Evolutionary conservation across 805 yeast genomes (phyloP).

Genomic region (Yarrowia hollandica): DNA sequence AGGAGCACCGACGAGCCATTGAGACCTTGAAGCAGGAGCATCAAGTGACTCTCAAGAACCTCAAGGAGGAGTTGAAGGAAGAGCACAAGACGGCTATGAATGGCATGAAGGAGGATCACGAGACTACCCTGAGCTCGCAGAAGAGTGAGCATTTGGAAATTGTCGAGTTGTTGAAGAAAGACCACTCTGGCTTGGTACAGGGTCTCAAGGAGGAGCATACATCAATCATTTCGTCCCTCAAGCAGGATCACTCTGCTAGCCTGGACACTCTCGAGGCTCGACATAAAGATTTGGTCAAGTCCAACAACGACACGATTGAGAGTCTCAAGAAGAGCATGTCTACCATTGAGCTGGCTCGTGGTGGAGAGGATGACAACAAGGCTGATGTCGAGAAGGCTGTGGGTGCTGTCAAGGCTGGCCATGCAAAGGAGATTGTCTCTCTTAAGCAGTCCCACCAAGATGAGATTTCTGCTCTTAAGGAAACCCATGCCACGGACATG

Average conservation of each 20-base stretch:
- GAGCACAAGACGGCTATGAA: background rate
- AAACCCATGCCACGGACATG: background rate
- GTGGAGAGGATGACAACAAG: background rate
- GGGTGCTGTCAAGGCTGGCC: background rate
- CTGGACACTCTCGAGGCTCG: background rate
- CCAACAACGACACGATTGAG: constrained; percentile 3
- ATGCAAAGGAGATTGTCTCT: background rate
- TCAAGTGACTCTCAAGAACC: background rate
- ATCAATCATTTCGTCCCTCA: background rate
- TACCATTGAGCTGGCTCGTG: constrained; percentile 20
- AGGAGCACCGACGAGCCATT: background rate
- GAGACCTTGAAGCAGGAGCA: background rate
- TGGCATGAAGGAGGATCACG: background rate
- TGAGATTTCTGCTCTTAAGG: background rate
- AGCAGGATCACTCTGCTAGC: background rate
- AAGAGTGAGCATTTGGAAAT: constrained; percentile 1
- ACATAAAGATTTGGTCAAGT: constrained; percentile 2
- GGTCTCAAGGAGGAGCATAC: background rate
- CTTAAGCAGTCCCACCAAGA: background rate
- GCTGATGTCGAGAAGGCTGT: background rate
- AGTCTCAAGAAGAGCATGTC: constrained; percentile 6
- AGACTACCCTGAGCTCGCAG: background rate
- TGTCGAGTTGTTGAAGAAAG: background rate
- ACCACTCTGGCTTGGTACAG: background rate
- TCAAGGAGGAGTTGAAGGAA: background rate